Conservation (phyloP, 345 rosid genomes). For the Bruguiera gymnorhiza region DNA sequence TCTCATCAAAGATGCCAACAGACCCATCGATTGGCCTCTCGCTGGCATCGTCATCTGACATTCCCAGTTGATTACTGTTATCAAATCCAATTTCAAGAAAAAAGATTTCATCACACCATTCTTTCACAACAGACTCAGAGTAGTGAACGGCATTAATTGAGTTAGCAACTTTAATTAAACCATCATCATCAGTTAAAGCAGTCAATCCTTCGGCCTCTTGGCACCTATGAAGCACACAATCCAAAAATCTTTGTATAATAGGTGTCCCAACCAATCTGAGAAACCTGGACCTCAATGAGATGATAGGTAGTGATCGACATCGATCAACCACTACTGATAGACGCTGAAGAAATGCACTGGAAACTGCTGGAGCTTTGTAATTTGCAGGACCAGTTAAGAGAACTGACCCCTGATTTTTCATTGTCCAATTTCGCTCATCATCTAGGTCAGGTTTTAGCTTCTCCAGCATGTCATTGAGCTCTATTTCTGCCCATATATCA, state of each 20-base stretch:
- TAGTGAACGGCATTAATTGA: conserved; percentile 65
- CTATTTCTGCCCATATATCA: conserved; percentile 84
- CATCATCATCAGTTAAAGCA: conserved; percentile 75
- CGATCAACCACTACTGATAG: conserved; percentile 65
- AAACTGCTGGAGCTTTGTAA: conserved; percentile 64
- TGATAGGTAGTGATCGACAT: conserved; percentile 59
- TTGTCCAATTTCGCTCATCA: conserved; percentile 66
- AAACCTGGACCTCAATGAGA: conserved; percentile 65
- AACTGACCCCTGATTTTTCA: conserved; percentile 57
- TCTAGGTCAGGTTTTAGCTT: conserved; percentile 56
- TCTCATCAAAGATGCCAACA: conserved; percentile 53
- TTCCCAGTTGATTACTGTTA: conserved; percentile 38
- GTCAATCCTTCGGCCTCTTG: conserved; percentile 97
- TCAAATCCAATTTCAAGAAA: conserved; percentile 68
- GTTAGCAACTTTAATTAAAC: conserved; percentile 68
- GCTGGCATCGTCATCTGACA: conserved; percentile 19
- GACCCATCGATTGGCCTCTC: conserved; percentile 25
- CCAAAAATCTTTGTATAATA: conserved; percentile 53
- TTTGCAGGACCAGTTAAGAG: conserved; percentile 52
- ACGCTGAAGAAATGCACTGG: conserved; percentile 46
- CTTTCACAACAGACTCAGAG: conserved; percentile 63
- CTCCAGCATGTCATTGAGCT: conserved; percentile 60
- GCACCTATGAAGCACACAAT: conserved; percentile 65
- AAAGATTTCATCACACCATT: conserved; percentile 86
- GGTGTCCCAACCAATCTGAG: conserved; percentile 65